These are phyloP conservation scores for Phytophthora ohioensis DNA, from an alignment of 352 stramenopile genomes.

Conservation along the genomic window DNA sequence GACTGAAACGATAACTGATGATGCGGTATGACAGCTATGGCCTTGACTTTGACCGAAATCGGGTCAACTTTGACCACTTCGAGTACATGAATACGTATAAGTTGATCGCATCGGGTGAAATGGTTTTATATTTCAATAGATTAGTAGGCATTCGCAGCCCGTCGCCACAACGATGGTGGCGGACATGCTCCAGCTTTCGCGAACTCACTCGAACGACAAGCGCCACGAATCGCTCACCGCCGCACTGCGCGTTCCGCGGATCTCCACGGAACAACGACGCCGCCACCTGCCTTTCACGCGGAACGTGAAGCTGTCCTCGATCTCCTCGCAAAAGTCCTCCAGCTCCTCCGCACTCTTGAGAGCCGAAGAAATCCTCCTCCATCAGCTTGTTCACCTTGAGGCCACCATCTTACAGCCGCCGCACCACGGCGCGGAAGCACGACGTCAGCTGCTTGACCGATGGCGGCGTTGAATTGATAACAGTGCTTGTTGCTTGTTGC, in stretches of 20 bases:
- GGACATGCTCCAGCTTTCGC: too few species aligned
- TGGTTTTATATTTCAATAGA: conserved; percentile 32
- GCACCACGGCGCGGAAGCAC: conserved; percentile 78
- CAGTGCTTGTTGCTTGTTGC: too few species aligned
- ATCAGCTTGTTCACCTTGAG: conserved; percentile 67
- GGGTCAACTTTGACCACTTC: too few species aligned
- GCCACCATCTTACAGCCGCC: conserved; percentile 80
- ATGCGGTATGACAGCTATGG: too few species aligned
- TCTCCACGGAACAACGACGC: too few species aligned
- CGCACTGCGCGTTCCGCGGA: conserved; percentile 55
- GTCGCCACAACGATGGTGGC: neutral
- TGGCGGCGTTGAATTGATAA: conserved; percentile 59
- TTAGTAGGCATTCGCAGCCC: conserved; percentile 2
- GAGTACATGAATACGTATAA: too few species aligned
- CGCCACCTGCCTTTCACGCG: conserved; percentile 72
- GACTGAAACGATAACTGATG: too few species aligned
- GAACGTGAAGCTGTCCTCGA: conserved; percentile 83
- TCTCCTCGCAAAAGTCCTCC: conserved; percentile 80
- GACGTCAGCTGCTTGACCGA: conserved; percentile 61
- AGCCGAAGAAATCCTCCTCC: conserved; percentile 52
- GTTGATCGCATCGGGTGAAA: neutral
- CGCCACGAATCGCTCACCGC: too few species aligned
- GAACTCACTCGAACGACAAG: too few species aligned
- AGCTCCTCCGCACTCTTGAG: conserved; percentile 72
- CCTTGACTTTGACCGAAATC: too few species aligned